These are phyloP conservation scores for Acrodontium crateriforme DNA, from an alignment of 2,329 filamentous ascomycete species.

Conservation along the genomic window DNA sequence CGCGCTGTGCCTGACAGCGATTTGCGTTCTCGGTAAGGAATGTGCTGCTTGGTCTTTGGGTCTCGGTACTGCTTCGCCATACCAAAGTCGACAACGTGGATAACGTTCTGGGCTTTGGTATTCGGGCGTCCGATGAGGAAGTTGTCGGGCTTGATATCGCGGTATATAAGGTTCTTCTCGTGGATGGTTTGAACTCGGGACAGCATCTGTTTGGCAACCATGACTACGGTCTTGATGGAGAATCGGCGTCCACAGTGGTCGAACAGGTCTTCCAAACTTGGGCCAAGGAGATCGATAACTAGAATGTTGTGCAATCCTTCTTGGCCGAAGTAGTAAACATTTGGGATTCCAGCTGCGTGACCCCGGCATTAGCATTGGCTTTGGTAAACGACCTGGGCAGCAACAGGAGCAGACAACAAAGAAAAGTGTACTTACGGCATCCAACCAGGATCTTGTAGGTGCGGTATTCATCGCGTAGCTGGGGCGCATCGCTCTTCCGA, in stretches of 20 bases:
- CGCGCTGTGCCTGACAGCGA: slow-evolving; percentile 90
- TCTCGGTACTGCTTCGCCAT: slow-evolving; percentile 99
- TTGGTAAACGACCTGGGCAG: slow-evolving; percentile 2
- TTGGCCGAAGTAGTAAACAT: slow-evolving; percentile 99
- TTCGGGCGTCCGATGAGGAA: slow-evolving; percentile 89
- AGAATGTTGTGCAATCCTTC: slow-evolving; percentile 98
- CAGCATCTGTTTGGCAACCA: slow-evolving; percentile 99
- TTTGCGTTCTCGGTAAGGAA: slow-evolving; percentile 93
- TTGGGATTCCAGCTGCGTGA: slow-evolving; percentile 76
- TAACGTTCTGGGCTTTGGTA: slow-evolving; percentile 92
- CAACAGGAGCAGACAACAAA: background rate
- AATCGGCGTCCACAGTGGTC: slow-evolving; percentile 94
- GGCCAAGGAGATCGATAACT: slow-evolving; percentile 90
- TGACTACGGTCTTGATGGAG: slow-evolving; percentile 92
- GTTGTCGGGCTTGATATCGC: slow-evolving; percentile 99
- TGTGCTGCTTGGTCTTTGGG: slow-evolving; percentile 97
- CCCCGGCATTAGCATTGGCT: slow-evolving; percentile 1
- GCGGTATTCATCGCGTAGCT: slow-evolving; percentile 93
- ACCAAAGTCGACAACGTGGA: slow-evolving; percentile 96
- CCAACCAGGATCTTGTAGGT: slow-evolving; percentile 99
- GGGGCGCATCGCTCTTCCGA: slow-evolving; percentile 93
- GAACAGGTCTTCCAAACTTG: slow-evolving; percentile 90
- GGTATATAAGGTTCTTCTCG: slow-evolving; percentile 98
- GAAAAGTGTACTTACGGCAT: slow-evolving; percentile 62
- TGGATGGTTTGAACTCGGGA: slow-evolving; percentile 89